A percentile compares a stretch with the other conserved stretches of the same genome.
Conservation (phyloP, 306 rosid genomes). For the Prunus mongolica region DNA sequence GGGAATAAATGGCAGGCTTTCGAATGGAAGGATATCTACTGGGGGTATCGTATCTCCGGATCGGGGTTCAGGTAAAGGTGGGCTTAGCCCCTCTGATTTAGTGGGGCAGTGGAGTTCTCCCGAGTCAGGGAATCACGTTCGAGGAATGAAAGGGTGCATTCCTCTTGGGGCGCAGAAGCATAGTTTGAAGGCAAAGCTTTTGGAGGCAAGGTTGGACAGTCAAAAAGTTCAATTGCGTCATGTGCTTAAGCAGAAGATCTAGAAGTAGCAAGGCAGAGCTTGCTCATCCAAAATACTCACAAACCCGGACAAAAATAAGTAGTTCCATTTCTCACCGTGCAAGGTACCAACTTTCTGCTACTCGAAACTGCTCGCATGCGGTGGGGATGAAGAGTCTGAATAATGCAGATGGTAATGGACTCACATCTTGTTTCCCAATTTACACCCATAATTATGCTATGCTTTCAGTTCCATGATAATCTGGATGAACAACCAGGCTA, state of each 20-base stretch:
- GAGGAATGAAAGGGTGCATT: conserved; percentile 78
- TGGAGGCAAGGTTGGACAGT: conserved; percentile 89
- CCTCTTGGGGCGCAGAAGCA: conserved; percentile 65
- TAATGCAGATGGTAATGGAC: conserved; percentile 22
- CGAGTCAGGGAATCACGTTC: conserved; percentile 46
- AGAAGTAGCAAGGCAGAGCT: conserved; percentile 31
- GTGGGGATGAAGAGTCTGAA: conserved; percentile 26
- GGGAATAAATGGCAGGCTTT: conserved; percentile 64
- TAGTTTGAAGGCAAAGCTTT: conserved; percentile 78
- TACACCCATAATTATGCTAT: background rate
- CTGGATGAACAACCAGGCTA: background rate
- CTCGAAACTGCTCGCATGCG: conserved; percentile 31
- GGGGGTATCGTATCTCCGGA: conserved; percentile 63
- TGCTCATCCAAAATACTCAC: conserved; percentile 17
- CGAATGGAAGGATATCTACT: conserved; percentile 68
- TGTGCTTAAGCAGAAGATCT: conserved; percentile 82
- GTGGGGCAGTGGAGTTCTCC: conserved; percentile 70
- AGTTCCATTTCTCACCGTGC: conserved; percentile 23
- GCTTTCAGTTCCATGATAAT: conserved; percentile 3
- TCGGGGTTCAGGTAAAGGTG: conserved; percentile 47
- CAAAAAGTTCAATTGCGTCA: conserved; percentile 83
- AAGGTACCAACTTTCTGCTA: conserved; percentile 19
- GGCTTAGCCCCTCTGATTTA: conserved; percentile 66
- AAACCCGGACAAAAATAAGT: conserved; percentile 22
- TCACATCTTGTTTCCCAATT: conserved; percentile 26